Conservation (phyloP, 768 basidiomycete species). For the Lanmaoa pseudosensibilis region DNA sequence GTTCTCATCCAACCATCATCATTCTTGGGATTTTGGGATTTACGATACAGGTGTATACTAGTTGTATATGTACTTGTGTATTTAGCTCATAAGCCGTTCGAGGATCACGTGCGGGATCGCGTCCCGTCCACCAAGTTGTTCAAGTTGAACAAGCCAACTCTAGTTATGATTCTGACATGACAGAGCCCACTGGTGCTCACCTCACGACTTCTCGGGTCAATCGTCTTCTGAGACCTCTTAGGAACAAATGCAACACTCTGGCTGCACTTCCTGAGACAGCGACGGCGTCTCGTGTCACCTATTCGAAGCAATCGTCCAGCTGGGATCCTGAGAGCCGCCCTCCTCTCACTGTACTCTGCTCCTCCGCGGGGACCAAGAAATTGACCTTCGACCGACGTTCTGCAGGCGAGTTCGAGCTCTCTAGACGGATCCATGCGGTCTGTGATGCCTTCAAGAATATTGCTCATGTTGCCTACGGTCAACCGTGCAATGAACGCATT, state of each 20-base stretch:
- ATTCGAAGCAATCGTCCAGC: slow-evolving; percentile 17
- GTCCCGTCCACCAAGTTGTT: neutral
- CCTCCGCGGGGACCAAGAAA: slow-evolving; percentile 37
- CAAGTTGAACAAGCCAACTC: neutral
- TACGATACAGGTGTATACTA: neutral
- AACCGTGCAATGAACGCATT: slow-evolving; percentile 19
- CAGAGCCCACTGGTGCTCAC: slow-evolving; percentile 24
- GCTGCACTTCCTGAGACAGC: slow-evolving; percentile 27
- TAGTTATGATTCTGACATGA: slow-evolving; percentile 13
- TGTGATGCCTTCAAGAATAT: slow-evolving; percentile 57
- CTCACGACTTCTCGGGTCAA: slow-evolving; percentile 43
- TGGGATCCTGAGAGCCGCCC: slow-evolving; percentile 27
- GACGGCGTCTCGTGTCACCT: slow-evolving; percentile 11
- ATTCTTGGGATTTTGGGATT: neutral
- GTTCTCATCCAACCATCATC: neutral
- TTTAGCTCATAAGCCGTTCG: neutral
- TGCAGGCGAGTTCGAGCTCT: slow-evolving; percentile 41
- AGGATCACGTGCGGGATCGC: slow-evolving; percentile 18
- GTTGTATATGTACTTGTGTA: slow-evolving; percentile 8
- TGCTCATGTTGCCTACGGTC: slow-evolving; percentile 38
- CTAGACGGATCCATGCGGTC: slow-evolving; percentile 51
- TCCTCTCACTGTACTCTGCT: slow-evolving; percentile 40
- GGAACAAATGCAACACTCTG: slow-evolving; percentile 44
- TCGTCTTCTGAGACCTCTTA: slow-evolving; percentile 48
- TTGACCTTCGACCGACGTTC: slow-evolving; percentile 36